Conservation (phyloP, 331 rosid genomes). For the Stylosanthes scabra region DNA sequence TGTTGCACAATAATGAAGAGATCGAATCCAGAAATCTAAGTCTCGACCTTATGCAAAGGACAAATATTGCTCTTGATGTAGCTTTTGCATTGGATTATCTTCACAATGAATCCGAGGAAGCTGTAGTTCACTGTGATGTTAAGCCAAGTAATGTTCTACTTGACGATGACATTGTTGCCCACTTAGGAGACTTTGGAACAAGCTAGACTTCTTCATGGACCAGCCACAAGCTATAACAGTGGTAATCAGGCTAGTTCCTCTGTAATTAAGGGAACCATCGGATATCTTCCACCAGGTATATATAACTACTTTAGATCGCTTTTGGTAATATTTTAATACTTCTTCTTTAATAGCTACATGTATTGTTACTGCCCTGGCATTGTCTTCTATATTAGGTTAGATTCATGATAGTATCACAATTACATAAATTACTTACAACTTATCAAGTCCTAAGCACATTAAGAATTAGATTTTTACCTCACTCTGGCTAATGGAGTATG, state of each 20-base stretch:
- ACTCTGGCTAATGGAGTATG: too few species aligned
- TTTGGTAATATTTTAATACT: too few species aligned
- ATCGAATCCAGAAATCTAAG: not conserved
- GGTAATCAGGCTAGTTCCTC: slow-evolving; percentile 13
- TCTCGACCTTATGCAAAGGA: not conserved
- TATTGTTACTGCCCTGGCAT: not conserved
- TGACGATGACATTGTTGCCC: slow-evolving; percentile 29
- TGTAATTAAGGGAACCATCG: slow-evolving; percentile 19
- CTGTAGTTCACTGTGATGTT: slow-evolving; percentile 31
- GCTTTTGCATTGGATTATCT: slow-evolving; percentile 37
- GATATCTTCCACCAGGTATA: slow-evolving; percentile 32
- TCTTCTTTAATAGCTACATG: not conserved
- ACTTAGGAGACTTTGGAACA: slow-evolving; percentile 33
- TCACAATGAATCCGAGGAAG: slow-evolving; percentile 10
- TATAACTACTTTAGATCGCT: not conserved
- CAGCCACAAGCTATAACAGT: not conserved
- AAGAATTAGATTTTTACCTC: too few species aligned
- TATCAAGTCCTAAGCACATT: too few species aligned
- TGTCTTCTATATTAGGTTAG: not conserved
- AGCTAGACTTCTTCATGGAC: slow-evolving; percentile 16
- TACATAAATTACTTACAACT: not conserved
- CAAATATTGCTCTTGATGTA: slow-evolving; percentile 26
- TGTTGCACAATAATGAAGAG: slow-evolving; percentile 9
- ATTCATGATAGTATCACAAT: too few species aligned
- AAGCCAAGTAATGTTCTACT: slow-evolving; percentile 38